Percentiles rank a stretch among this genome's conserved stretches.
These are phyloP conservation scores for Chalaropsis thielavioides DNA, from an alignment of 2,329 filamentous ascomycete species.

Conservation along the genomic window DNA sequence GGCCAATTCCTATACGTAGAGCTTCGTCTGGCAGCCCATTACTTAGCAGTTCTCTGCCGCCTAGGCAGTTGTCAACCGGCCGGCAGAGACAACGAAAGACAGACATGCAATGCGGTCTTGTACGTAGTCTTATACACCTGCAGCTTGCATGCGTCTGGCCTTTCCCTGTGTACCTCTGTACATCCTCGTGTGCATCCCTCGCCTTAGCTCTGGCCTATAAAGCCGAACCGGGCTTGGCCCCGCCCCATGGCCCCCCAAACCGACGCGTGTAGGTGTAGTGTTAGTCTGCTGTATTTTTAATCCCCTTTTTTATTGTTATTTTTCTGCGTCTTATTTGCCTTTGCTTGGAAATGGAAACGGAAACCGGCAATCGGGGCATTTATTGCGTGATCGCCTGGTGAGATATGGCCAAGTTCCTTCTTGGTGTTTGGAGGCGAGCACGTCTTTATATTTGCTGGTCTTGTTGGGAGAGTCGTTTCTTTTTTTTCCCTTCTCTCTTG, in stretches of 20 bases:
- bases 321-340: not conserved
- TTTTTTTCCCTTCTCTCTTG: constrained; percentile 6
- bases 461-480: not conserved
- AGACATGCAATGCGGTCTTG: no score
- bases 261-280: not conserved
- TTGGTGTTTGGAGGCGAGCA: not conserved
- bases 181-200: no score
- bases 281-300: not conserved
- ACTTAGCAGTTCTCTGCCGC: no score
- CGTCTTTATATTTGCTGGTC: not conserved
- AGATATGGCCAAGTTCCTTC: not conserved
- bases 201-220: not conserved
- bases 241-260: not conserved
- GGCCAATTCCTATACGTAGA: no score
- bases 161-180: not conserved
- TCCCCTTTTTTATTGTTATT: not conserved
- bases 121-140: no score
- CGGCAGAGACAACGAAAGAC: no score
- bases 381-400: constrained; percentile 9
- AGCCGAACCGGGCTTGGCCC: not conserved
- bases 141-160: not conserved
- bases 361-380: not conserved
- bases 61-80: no score
- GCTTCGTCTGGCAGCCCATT: no score
- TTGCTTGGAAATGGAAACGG: not conserved